Evolutionary conservation across 306 rosid genomes (phyloP), one percentile per base, ranked within the genome.

Genomic region (Hippophae tibetana): DNA sequence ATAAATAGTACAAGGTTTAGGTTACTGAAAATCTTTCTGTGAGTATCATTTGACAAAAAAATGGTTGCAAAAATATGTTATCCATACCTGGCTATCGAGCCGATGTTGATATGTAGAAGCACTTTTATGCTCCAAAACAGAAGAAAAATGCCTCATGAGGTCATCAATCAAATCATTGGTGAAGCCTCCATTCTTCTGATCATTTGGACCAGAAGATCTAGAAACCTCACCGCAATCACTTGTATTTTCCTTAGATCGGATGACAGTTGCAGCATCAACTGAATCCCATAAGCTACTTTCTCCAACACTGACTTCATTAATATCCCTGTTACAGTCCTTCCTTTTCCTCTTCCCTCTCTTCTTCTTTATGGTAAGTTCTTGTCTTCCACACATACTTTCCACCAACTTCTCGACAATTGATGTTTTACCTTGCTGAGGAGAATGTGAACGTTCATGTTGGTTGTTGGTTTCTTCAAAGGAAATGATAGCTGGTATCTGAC

Each of bases 321-420:
- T 73, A 63, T 70, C 81, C 56, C 56, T 71, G 51, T 74, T 62
- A 66, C 86, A 84, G 50, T 74, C 82, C 71, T 84, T 89, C 58
- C 95, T 82, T 81, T 89, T 89, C 65, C 97, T 76, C 72, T 80
- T 80, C 53, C 97, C 97, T 71, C 95, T 80, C 44, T 77, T 74
- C 71, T 79, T 84, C 61, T 64, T 84, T 10, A 77, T 42, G 61
- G 72, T 62, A 27, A 71, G 60, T 31, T 68, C 70, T 55, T 59
- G 77, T 56, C 78, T 80, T 66, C 63, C 80, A 26, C 58, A 64
- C 10, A 68, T 38, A 8, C 60, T 13, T 23, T 57, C 73, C 6
- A 62, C 71, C 53, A 79, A 69, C 54, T 62, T 78, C 75, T 72
- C 83, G 38, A 66, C 52, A 49, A 52, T 67, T 10, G 60, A 74